Base-by-base conservation (phyloP, 1,139 yeast genomes). In the Lodderomyces parapsilosis region DNA sequence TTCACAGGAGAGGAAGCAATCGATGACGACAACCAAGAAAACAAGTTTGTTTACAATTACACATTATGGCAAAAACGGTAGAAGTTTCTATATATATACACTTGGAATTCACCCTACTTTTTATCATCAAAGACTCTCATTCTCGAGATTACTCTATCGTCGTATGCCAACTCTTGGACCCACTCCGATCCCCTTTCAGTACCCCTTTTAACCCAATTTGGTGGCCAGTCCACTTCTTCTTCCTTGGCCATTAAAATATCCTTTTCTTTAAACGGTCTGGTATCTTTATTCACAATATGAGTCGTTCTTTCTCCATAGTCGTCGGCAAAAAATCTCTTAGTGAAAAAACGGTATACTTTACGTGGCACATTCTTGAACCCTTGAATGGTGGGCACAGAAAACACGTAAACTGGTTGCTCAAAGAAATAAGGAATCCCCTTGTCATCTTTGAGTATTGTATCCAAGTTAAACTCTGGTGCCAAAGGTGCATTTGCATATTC, bases 211-310 rank as follows among this genome's bases (percentile, higher is more conserved):
- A 87, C 86, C 96, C 97, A 94, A 49, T 78, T 76, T 49, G 70
- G 68, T 18, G 98, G 97, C 99, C 99, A 94, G 53, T 89, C 95
- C 14, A 65, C 59, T 59, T 93, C 98, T 60, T 94, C 99, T 35
- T 71, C 81, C 31, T 65, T 63, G 8, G 83, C 86, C 53, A 76
- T 63, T 32, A 71, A 67, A 34, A 77, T 63, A 54, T 88, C 94
- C 39, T 70, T 68, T 41, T 60, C 58, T 42, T 71, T 74, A 55
- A 82, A 87, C 3, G 81, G 78, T 39, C 95, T 69, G 30, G 76
- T 65, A 19, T 71, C 58, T 41, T 78, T 78, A 46, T 78, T 70
- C 5, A 87, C 83, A 3, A 86, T 71, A 0, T 80, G 78, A 31
- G 81, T 71, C 0, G 96, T 76, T 34, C 76, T 70, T 28, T 71